Evolutionary conservation across 1,139 yeast genomes (phyloP), one percentile per base, ranked within the genome.

Genomic region (Debaryomyces udenii): DNA sequence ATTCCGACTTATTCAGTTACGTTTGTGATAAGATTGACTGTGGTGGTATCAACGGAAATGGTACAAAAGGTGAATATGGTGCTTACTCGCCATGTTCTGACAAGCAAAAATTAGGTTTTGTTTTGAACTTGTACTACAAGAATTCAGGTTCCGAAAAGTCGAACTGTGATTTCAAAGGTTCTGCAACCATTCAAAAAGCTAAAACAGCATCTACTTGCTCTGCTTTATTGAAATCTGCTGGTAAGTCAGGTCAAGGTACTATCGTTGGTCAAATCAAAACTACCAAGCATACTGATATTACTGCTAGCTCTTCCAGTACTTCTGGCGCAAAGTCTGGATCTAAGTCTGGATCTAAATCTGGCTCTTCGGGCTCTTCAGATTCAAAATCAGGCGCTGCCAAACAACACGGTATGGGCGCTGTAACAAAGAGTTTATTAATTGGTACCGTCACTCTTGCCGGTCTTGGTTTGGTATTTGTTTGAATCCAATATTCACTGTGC

Each of bases 81-180:
- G 76, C 82, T 31, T 78, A 66, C 61, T 78, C 84, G 4, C 76
- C 71, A 73, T 81, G 86, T 62, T 62, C 71, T 40, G 67, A 76
- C 50, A 72, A 78, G 67, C 83, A 80, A 52, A 74, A 80, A 70
- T 78, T 83, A 60, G 78, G 81, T 59, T 83, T 73, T 59, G 72
- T 80, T 42, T 64, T 83, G 57, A 78, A 82, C 72, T 59, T 69
- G 53, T 83, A 84, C 75, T 78, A 78, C 68, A 50, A 66, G 49
- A 66, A 64, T 28, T 70, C 81, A 42, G 76, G 70, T 52, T 62
- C 64, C 44, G 46, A 49, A 44, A 48, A 62, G 16, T 59, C 70
- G 36, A 86, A 86, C 38, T 86, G 94, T 75, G 77, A 74, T 61
- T 86, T 85, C 66, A 62, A 65, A 46, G 93, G 94, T 47, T 74